phyloP scores from a whole-genome alignment of 1,284 basidiomycete genomes.

The Vanrija sp. region DNA sequence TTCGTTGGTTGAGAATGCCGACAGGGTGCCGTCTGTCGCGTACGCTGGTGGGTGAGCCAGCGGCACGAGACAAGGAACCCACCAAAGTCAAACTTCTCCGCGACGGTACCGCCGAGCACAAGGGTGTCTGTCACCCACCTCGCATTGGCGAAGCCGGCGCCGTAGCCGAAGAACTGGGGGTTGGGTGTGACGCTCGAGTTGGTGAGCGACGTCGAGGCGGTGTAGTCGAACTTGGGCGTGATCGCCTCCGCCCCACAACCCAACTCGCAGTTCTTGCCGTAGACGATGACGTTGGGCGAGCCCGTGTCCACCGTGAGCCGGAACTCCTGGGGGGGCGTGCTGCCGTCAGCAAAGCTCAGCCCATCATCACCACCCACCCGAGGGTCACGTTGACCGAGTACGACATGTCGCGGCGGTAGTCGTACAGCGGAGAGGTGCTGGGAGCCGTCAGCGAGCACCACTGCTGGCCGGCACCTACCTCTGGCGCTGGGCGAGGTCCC shows the following conservation, averaged over 20 bases:
- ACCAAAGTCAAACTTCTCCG: conserved; percentile 60
- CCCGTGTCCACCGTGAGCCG: conserved; percentile 61
- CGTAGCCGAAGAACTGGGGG: conserved; percentile 58
- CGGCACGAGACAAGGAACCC: background rate
- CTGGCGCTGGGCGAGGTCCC: too few species aligned
- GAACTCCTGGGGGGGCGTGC: conserved; percentile 67
- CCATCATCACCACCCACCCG: too few species aligned
- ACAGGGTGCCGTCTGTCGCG: background rate
- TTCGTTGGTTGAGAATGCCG: background rate
- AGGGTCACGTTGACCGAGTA: too few species aligned
- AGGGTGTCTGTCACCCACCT: conserved; percentile 64
- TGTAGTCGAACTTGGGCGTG: conserved; percentile 7
- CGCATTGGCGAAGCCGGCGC: conserved; percentile 69
- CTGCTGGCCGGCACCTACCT: too few species aligned
- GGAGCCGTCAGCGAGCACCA: too few species aligned
- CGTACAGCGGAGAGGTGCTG: too few species aligned
- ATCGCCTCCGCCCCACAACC: conserved; percentile 13
- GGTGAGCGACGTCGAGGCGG: conserved; percentile 12
- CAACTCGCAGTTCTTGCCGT: conserved; percentile 1
- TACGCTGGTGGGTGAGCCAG: background rate
- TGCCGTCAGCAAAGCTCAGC: too few species aligned
- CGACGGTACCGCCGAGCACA: conserved; percentile 71
- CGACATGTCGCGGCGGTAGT: too few species aligned
- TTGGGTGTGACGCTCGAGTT: conserved; percentile 52
- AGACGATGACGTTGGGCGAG: background rate